Evolutionary conservation across 2,329 filamentous ascomycete genomes (phyloP), one percentile per base, ranked within the genome.

Genomic region (Paraconiothyrium brasiliense): DNA sequence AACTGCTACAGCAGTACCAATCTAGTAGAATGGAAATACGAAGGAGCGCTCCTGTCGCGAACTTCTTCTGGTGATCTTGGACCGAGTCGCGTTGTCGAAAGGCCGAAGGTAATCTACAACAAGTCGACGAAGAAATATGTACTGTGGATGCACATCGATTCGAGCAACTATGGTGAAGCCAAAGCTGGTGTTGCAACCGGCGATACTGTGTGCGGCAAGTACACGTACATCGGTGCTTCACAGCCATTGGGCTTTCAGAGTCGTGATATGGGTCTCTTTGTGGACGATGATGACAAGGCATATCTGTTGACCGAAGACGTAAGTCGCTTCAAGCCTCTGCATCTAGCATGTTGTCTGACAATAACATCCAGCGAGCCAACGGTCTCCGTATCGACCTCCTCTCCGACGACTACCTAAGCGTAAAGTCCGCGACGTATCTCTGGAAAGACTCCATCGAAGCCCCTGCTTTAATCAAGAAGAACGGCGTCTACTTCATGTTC

Each of bases 111-210:
- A 4, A 84, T 91, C 5, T 90, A 86, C 78, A 91, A 91, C 65
- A 85, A 87, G 14, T 78, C 79, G n/a, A 90, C 88, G 0, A 68
- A 75, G 6, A 86, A 88, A 65, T 92, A 89, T 74, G 88, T 91
- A n/a, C 78, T 91, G 74, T 91, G 87, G 81, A 82, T 91, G 81
- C 89, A 91, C 70, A 89, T 90, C 52, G 89, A 92, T 70, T 83
- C 79, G 58, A 80, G 80, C 34, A 83, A 82, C 70, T 91, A 91
- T 66, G 82, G 81, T 1, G 88, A 90, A 39, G 89, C 89, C 0
- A 86, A 85, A 58, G 86, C 88, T 1, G 89, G 88, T 0, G 86
- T 91, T 6, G 89, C 89, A 0, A 88, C 84, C 0, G 83, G 85
- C 0, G 79, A 83, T 62, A 81, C 78, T 0, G 85, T 90, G 0